A percentile compares a stretch with the other conserved stretches of the same genome.
Evolutionary conservation across 331 rosid genomes (phyloP).

Genomic region (Quercus phellos): DNA sequence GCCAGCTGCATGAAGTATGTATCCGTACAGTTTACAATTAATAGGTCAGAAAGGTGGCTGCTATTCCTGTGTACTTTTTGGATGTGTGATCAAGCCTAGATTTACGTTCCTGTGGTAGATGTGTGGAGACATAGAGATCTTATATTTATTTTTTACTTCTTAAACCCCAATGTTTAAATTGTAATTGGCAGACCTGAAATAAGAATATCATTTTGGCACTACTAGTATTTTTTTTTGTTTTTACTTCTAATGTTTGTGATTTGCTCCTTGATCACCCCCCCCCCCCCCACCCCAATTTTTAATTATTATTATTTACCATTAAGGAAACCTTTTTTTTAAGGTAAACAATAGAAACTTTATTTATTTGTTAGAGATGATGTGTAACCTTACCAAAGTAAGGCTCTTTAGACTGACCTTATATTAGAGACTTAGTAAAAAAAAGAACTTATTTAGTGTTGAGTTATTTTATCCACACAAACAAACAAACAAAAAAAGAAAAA

Average conservation of each 20-base stretch:
- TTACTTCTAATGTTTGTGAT: background rate
- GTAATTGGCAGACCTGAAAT: background rate
- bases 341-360: too few relatives aligned
- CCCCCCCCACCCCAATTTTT: too few relatives aligned
- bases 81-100: background rate
- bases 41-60: constrained; percentile 1
- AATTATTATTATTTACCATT: too few relatives aligned
- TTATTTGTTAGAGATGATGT: too few relatives aligned
- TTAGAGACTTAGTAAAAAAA: too few relatives aligned
- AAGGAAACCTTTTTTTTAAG: too few relatives aligned
- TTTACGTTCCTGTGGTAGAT: background rate
- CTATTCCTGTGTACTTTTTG: background rate
- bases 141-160: background rate
- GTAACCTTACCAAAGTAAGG: too few relatives aligned
- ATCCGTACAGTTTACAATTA: background rate
- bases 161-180: background rate
- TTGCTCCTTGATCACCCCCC: background rate
- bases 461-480: too few relatives aligned
- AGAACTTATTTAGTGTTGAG: too few relatives aligned
- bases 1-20: background rate
- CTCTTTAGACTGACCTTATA: too few relatives aligned
- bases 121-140: background rate
- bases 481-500: too few relatives aligned
- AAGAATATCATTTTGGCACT: background rate
- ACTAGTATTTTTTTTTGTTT: background rate